Percentiles rank a stretch among this genome's conserved stretches.
Evolutionary conservation across 257 asterid genomes (phyloP).

Genomic region (Capsicum rhomboideum): DNA sequence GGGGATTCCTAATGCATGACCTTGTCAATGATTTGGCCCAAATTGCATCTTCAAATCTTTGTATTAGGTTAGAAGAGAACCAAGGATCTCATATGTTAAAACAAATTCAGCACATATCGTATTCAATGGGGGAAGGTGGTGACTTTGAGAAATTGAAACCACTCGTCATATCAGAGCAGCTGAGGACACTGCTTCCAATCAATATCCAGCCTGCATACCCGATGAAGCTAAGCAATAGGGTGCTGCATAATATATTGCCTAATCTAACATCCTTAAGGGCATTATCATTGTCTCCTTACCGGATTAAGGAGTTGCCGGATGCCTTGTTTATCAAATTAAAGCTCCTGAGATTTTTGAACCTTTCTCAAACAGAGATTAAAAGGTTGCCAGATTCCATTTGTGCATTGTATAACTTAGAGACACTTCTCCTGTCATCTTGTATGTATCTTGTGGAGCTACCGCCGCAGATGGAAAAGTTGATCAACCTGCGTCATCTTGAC

Average conservation of each 20-base stretch:
- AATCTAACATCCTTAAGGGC: too few relatives aligned
- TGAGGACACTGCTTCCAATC: background rate
- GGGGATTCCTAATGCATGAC: too few relatives aligned
- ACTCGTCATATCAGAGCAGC: background rate
- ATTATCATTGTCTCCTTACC: too few relatives aligned
- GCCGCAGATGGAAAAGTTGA: background rate
- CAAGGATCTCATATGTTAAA: background rate
- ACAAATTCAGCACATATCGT: background rate
- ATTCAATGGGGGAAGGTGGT: background rate
- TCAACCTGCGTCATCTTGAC: background rate
- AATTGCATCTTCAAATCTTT: background rate
- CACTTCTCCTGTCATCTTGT: background rate
- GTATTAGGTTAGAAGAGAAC: background rate
- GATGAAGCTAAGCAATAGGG: too few relatives aligned
- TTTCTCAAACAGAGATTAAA: background rate
- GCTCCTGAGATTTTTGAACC: background rate
- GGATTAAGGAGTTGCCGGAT: background rate
- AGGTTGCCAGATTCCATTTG: background rate
- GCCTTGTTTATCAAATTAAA: background rate
- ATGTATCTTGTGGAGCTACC: background rate
- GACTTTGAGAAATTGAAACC: background rate
- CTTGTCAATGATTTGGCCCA: constrained; percentile 6
- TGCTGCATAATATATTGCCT: too few relatives aligned
- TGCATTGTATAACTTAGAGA: background rate
- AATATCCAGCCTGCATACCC: fast-evolving